Conservation (phyloP, 2,329 filamentous ascomycete species). For the Colletotrichum sidae region DNA sequence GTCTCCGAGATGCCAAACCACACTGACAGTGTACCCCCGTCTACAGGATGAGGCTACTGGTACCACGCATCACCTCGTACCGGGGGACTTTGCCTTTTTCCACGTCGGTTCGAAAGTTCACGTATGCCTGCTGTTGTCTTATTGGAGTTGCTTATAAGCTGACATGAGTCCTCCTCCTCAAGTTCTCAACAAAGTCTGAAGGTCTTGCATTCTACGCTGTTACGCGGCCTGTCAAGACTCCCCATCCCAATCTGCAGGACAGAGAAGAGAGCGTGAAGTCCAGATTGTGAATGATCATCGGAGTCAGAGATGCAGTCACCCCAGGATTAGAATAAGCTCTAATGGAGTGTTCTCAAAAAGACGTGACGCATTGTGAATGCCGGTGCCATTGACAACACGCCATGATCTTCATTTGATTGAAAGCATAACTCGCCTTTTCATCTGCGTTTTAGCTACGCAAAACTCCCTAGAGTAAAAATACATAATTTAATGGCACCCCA, state of each 20-base stretch:
- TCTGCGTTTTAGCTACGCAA: too few relatives aligned
- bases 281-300: conserved; percentile 3
- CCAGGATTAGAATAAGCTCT: conserved; percentile 18
- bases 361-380: too few relatives aligned
- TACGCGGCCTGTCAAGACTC: conserved; percentile 20
- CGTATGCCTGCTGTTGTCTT: background rate
- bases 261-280: conserved; percentile 20
- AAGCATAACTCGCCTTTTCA: background rate
- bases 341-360: conserved; percentile 2
- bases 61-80: conserved; percentile 6
- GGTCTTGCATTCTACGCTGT: conserved; percentile 35
- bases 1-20: background rate
- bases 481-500: too few relatives aligned
- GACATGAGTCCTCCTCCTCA: background rate
- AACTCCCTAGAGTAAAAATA: too few relatives aligned
- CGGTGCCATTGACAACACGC: background rate
- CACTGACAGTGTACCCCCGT: background rate
- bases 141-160: background rate
- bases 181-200: conserved; percentile 36
- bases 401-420: background rate
- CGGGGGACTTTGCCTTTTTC: conserved; percentile 23
- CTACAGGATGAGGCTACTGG: conserved; percentile 19
- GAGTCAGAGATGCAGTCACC: background rate
- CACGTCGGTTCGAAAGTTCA: conserved; percentile 20
- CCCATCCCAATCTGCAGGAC: conserved; percentile 25